These are phyloP conservation scores for Prillingera fragicola DNA, from an alignment of 1,284 basidiomycete species.

Conservation along the genomic window DNA sequence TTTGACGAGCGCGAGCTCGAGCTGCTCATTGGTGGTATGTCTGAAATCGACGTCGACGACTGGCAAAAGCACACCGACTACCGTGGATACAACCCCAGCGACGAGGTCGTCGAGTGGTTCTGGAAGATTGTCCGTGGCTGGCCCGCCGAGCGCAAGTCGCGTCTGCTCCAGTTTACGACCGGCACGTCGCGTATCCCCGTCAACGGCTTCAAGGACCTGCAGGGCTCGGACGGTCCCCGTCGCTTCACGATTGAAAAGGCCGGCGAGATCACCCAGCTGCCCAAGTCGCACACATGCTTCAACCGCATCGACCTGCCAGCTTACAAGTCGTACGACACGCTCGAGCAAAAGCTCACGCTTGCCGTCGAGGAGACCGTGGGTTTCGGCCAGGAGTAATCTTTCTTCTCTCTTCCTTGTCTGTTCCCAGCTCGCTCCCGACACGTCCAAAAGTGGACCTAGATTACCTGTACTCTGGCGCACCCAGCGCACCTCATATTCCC, in stretches of 20 bases:
- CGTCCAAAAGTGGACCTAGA: not conserved
- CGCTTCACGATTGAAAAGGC: constrained; percentile 94
- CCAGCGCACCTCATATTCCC: not conserved
- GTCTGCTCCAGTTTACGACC: constrained; percentile 92
- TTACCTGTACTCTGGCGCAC: not conserved
- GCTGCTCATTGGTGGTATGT: constrained; percentile 95
- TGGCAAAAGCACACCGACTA: constrained; percentile 61
- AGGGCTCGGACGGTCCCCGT: constrained; percentile 92
- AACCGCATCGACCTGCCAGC: constrained; percentile 82
- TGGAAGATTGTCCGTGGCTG: constrained; percentile 96
- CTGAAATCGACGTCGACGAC: constrained; percentile 80
- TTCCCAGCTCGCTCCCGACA: not conserved
- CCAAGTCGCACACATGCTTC: constrained; percentile 83
- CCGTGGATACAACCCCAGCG: constrained; percentile 54
- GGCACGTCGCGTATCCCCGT: constrained; percentile 96
- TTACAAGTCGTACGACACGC: constrained; percentile 80
- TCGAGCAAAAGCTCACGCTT: constrained; percentile 82
- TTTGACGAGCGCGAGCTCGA: constrained; percentile 98
- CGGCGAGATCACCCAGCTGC: constrained; percentile 83
- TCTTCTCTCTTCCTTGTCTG: constrained; percentile 2
- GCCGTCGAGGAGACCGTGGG: constrained; percentile 67
- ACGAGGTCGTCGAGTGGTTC: constrained; percentile 99
- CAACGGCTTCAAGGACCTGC: constrained; percentile 98
- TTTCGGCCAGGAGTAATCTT: constrained; percentile 48
- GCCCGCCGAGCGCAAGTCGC: constrained; percentile 93